Conservation (phyloP, 805 yeast genomes). For the Myxozyma sirexii region DNA sequence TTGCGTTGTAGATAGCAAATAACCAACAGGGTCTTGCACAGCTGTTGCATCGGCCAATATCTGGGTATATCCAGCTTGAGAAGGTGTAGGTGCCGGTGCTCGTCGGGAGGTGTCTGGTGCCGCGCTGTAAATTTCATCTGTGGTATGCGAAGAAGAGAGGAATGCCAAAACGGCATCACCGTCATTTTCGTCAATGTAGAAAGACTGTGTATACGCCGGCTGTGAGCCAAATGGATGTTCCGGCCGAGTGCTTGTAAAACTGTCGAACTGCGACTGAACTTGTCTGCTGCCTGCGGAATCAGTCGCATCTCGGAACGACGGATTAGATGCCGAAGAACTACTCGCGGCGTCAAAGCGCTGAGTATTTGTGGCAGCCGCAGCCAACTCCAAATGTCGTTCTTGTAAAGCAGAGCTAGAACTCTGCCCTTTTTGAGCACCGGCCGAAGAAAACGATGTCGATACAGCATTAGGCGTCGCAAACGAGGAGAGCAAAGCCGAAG, state of each 20-base stretch:
- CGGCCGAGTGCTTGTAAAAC: background rate
- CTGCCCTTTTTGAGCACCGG: conserved; percentile 2
- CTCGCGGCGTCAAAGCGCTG: background rate
- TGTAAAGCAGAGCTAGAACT: background rate
- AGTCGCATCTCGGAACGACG: conserved; percentile 1
- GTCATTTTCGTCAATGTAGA: conserved; percentile 9
- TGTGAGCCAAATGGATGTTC: background rate
- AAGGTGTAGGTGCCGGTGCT: conserved; percentile 13
- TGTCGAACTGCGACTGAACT: background rate
- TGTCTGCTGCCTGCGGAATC: background rate
- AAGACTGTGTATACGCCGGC: background rate
- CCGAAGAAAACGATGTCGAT: conserved; percentile 6
- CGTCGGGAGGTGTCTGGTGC: conserved; percentile 12
- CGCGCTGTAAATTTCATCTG: conserved; percentile 17
- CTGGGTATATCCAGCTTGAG: conserved; percentile 11
- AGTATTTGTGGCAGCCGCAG: background rate
- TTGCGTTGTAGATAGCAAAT: conserved; percentile 19
- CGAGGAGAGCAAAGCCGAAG: conserved; percentile 15
- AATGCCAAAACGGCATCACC: conserved; percentile 29
- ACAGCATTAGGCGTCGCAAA: conserved; percentile 17
- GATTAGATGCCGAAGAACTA: background rate
- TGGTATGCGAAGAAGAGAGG: conserved; percentile 14
- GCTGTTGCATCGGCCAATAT: conserved; percentile 15
- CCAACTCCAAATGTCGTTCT: background rate
- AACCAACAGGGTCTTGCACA: conserved; percentile 32